Evolutionary conservation across 129 eudicot species (phyloP).

Genomic region (Cynara cardunculus): DNA sequence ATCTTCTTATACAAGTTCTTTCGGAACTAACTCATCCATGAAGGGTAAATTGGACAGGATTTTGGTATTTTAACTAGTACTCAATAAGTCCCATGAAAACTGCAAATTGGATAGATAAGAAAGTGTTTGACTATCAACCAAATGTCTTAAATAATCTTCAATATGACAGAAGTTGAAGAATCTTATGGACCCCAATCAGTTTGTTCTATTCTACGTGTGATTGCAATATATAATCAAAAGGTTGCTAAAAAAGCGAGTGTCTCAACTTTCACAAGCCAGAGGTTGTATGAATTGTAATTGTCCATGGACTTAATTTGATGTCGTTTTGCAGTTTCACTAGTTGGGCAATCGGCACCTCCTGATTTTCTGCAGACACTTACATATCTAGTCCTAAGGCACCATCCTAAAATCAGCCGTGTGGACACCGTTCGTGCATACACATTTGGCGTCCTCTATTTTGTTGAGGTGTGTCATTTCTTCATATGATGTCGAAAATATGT

Average conservation of each 20-base stretch:
- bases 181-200: too few relatives aligned
- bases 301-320: background rate
- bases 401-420: slow-evolving; percentile 57
- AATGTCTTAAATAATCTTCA: background rate
- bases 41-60: background rate
- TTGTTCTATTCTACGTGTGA: background rate
- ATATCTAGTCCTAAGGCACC: slow-evolving; percentile 58
- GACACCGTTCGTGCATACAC: slow-evolving; percentile 80
- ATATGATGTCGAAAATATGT: background rate
- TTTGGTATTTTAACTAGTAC: background rate
- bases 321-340: slow-evolving; percentile 48
- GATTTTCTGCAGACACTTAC: slow-evolving; percentile 76
- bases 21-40: background rate
- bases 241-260: background rate
- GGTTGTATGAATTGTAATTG: background rate
- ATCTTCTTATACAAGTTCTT: background rate
- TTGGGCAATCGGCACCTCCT: slow-evolving; percentile 73
- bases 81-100: background rate
- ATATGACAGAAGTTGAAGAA: background rate
- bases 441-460: slow-evolving; percentile 73
- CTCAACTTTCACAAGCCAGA: too few relatives aligned
- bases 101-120: background rate
- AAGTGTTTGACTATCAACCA: too few relatives aligned
- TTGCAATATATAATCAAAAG: background rate
- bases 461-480: slow-evolving; percentile 40